Percentiles rank a stretch among this genome's conserved stretches.
These are phyloP conservation scores for Verticillium tricorpus DNA, from an alignment of 2,329 filamentous ascomycete genomes.

Conservation along the genomic window DNA sequence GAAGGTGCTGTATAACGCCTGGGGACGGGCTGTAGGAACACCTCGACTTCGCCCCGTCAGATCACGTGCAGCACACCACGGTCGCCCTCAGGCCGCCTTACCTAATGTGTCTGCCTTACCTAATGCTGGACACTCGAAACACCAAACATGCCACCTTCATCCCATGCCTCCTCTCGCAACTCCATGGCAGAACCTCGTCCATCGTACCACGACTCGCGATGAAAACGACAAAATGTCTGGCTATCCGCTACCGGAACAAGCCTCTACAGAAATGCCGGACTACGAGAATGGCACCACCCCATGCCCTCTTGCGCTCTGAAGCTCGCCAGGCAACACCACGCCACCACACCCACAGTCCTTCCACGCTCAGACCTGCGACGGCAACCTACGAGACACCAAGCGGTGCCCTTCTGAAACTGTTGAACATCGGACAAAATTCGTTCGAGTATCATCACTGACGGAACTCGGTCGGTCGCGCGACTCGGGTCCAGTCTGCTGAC, in stretches of 20 bases:
- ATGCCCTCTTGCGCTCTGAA: background rate
- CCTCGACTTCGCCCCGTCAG: too few relatives aligned
- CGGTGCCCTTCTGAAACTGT: background rate
- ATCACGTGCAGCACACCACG: background rate
- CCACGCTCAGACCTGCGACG: background rate
- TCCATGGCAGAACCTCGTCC: background rate
- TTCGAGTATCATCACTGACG: background rate
- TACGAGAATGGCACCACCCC: background rate
- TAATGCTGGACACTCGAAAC: background rate
- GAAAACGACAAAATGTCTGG: background rate
- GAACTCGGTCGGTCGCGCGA: background rate
- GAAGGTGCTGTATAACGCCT: too few relatives aligned
- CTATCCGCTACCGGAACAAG: background rate
- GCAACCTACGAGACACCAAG: background rate
- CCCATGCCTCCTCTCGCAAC: background rate
- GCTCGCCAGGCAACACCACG: background rate
- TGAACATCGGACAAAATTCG: background rate
- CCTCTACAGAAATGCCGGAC: background rate
- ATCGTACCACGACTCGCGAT: too few relatives aligned
- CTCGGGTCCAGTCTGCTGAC: background rate
- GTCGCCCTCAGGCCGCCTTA: too few relatives aligned
- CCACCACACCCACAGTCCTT: background rate
- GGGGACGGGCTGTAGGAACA: too few relatives aligned
- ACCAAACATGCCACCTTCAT: background rate
- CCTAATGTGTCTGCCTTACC: too few relatives aligned